Base-by-base conservation (phyloP, 148 eudicot species). In the Salicornia ramosissima region DNA sequence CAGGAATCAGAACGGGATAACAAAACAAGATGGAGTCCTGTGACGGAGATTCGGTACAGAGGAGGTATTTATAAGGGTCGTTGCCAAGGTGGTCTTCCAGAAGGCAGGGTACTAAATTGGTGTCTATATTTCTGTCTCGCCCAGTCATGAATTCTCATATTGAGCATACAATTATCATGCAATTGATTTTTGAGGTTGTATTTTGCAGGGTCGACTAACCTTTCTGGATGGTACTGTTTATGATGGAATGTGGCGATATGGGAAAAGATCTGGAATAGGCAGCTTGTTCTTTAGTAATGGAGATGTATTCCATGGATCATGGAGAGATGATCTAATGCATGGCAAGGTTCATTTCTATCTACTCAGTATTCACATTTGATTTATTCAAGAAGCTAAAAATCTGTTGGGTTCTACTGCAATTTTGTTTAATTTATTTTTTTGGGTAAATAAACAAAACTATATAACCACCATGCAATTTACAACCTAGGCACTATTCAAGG, bases 261-360 rank as follows among this genome's bases (percentile, higher is more conserved):
- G 98, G 22, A 93, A 93, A 76, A 83, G 88, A 82, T 90, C 98
- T 40, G 98, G 98, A 51, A 61, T 88, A 51, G 96, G 96, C 76
- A 84, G 90, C 80, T 83, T 86, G 77, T 84, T 77, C 81, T 93
- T 88, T 82, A 83, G 84, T 61, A 93, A 90, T 77, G 96, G 98
- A 34, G 96, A 93, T 80, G 84, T 88, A 29, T 93, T 80, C 72
- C 98, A 82, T 71, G 98, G 98, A 74, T 85, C 96, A 59, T 93
- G 98, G 98, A 86, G 98, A 69, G 98, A 93, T 63, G 98, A 90
- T 76, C 72, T 85, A 59, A 90, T 93, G 96, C 98, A 93, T 80
- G 98, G 98, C 57, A 93, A 93, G 98, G 98, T 90, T 78, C 16
- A 39, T 53, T 68, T 63, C 10, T 59, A 25, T n/a, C 59, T 49